Evolutionary conservation across 345 rosid genomes (phyloP).

Genomic region (Carallia pectinifolia): DNA sequence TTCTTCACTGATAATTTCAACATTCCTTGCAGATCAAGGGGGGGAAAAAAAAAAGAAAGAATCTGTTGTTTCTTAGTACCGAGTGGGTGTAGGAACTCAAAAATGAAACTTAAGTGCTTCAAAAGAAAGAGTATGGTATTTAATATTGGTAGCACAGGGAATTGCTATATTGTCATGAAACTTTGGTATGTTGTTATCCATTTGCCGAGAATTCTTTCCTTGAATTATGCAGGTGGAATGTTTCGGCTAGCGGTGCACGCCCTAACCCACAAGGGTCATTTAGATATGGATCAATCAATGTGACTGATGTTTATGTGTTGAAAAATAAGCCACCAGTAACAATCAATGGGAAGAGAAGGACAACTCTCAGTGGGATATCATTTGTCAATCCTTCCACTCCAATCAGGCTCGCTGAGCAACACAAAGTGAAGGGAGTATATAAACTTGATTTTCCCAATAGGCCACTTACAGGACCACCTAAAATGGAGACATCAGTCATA

Average conservation of each 20-base stretch:
- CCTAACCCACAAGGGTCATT: slow-evolving; percentile 99
- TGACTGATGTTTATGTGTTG: slow-evolving; percentile 77
- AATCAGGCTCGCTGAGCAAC: slow-evolving; percentile 85
- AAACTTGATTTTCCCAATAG: slow-evolving; percentile 85
- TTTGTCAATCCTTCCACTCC: slow-evolving; percentile 90
- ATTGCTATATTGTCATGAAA: not conserved
- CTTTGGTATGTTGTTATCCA: not conserved
- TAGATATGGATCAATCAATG: slow-evolving; percentile 92
- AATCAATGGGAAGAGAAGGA: slow-evolving; percentile 60
- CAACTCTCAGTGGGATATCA: slow-evolving; percentile 81
- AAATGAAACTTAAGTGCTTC: too few relatives aligned
- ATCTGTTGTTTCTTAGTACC: too few relatives aligned
- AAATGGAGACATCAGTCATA: slow-evolving; percentile 68
- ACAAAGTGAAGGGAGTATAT: slow-evolving; percentile 73
- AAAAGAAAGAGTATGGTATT: too few relatives aligned
- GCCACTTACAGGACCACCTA: slow-evolving; percentile 79
- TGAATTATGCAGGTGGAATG: slow-evolving; percentile 75
- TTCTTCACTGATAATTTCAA: too few relatives aligned
- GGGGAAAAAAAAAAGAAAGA: too few relatives aligned
- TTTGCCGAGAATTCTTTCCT: slow-evolving; percentile 15
- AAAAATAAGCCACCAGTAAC: slow-evolving; percentile 69
- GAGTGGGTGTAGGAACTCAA: too few relatives aligned
- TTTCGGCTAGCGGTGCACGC: slow-evolving; percentile 96
- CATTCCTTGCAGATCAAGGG: not conserved
- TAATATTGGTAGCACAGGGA: not conserved